These are phyloP conservation scores for Pseudonitzschia pungens DNA, from an alignment of 108 stramenopile genomes.

Conservation along the genomic window DNA sequence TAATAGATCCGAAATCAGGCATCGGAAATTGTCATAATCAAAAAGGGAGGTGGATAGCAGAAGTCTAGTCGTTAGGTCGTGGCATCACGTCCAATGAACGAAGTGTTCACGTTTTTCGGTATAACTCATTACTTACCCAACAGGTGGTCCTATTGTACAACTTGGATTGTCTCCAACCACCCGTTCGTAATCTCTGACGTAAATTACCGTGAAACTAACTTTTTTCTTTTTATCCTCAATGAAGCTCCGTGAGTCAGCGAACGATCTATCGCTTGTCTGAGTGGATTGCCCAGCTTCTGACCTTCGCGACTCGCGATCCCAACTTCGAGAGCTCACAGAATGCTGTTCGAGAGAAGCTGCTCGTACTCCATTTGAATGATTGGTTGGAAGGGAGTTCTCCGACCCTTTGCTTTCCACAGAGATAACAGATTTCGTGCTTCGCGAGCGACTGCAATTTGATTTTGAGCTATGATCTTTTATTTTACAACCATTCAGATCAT, in stretches of 20 bases:
- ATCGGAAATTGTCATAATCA: background rate
- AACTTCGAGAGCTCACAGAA: slow-evolving; percentile 8
- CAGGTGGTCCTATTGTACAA: slow-evolving; percentile 61
- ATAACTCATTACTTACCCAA: slow-evolving; percentile 32
- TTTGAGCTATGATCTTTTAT: background rate
- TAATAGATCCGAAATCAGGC: too few relatives aligned
- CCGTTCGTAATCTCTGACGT: slow-evolving; percentile 77
- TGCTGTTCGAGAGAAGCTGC: slow-evolving; percentile 1
- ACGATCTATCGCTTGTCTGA: slow-evolving; percentile 4
- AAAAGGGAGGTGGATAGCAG: too few relatives aligned
- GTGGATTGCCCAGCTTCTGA: slow-evolving; percentile 13
- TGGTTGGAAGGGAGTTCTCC: background rate
- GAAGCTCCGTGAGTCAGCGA: background rate
- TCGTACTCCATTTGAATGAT: background rate
- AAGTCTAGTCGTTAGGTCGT: background rate
- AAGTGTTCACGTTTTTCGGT: background rate
- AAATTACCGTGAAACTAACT: slow-evolving; percentile 50
- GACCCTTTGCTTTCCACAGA: slow-evolving; percentile 19
- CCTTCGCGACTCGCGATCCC: slow-evolving; percentile 16
- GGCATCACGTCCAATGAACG: background rate
- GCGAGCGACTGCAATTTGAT: background rate
- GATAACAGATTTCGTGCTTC: background rate
- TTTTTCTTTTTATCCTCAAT: slow-evolving; percentile 9
- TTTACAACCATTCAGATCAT: background rate
- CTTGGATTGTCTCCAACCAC: slow-evolving; percentile 79